phyloP scores from a whole-genome alignment of 2,329 filamentous ascomycete genomes.

The Calonectria pteridis region DNA sequence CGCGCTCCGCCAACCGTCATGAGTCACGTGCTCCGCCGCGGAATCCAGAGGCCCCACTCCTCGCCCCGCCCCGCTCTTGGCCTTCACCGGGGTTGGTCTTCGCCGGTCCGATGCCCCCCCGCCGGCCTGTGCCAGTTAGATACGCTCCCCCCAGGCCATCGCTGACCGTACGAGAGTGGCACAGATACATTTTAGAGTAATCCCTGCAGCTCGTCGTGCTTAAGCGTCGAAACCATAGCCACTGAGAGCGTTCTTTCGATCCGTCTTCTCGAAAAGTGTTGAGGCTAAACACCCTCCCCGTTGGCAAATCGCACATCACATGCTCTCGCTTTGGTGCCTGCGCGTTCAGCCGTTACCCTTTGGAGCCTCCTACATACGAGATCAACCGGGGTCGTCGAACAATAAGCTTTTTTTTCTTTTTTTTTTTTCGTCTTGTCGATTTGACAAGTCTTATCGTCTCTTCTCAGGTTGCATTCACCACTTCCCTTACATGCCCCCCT shows the following conservation, averaged over 20 bases:
- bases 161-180: constrained; percentile 3
- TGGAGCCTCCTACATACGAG: constrained; percentile 7
- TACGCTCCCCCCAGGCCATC: not conserved
- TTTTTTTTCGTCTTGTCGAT: not conserved
- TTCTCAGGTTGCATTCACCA: not conserved
- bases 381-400: not conserved
- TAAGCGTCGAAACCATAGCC: not conserved
- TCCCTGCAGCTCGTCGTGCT: constrained; percentile 1
- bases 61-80: constrained; percentile 30
- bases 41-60: constrained; percentile 23
- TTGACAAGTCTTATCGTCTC: constrained; percentile 1
- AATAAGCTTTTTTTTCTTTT: constrained; percentile 8
- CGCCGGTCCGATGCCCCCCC: constrained; percentile 18
- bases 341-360: constrained; percentile 10
- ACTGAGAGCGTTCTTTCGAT: not conserved
- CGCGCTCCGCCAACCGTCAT: constrained; percentile 22
- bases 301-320: not conserved
- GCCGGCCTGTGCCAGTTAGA: not conserved
- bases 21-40: constrained; percentile 43
- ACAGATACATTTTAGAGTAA: not conserved
- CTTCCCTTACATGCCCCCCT: not conserved
- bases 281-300: constrained; percentile 11
- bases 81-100: constrained; percentile 14
- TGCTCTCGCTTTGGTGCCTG: constrained; percentile 7
- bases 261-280: constrained; percentile 18